Conservation (phyloP, 352 stramenopile species). For the Blastocystis sp. region DNA sequence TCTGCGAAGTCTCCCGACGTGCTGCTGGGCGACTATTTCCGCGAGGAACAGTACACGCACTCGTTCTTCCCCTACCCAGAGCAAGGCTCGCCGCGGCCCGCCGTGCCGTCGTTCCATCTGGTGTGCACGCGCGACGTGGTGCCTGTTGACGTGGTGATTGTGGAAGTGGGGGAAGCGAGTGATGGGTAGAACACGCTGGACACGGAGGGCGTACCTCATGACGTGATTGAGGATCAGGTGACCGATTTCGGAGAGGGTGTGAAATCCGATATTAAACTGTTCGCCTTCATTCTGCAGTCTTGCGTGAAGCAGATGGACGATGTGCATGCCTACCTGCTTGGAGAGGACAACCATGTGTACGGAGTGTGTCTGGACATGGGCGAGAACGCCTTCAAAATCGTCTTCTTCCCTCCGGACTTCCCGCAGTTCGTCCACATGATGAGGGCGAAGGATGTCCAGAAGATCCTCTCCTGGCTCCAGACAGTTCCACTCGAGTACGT, state of each 20-base stretch:
- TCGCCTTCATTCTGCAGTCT: neutral
- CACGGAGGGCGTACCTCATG: neutral
- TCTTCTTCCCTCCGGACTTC: conserved; percentile 63
- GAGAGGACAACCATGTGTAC: conserved; percentile 52
- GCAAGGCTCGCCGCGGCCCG: neutral
- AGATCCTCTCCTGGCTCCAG: conserved; percentile 44
- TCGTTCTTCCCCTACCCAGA: conserved; percentile 49
- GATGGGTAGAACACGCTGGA: neutral
- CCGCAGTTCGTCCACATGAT: neutral
- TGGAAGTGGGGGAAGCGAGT: neutral
- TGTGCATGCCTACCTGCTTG: neutral
- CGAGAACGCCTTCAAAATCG: neutral
- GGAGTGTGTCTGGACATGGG: conserved; percentile 10
- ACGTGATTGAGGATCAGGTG: neutral
- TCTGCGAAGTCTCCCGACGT: neutral
- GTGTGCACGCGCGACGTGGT: neutral
- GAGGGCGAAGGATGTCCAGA: neutral
- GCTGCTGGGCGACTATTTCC: conserved; percentile 6
- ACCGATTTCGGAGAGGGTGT: neutral
- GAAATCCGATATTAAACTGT: neutral
- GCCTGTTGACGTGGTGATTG: neutral
- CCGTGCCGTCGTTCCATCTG: conserved; percentile 2
- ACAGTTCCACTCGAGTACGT: conserved; percentile 60
- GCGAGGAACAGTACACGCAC: neutral
- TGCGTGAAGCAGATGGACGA: neutral